Base-by-base conservation (phyloP, 176 grass and related monocot genomes). In the Oryza coarctata region DNA sequence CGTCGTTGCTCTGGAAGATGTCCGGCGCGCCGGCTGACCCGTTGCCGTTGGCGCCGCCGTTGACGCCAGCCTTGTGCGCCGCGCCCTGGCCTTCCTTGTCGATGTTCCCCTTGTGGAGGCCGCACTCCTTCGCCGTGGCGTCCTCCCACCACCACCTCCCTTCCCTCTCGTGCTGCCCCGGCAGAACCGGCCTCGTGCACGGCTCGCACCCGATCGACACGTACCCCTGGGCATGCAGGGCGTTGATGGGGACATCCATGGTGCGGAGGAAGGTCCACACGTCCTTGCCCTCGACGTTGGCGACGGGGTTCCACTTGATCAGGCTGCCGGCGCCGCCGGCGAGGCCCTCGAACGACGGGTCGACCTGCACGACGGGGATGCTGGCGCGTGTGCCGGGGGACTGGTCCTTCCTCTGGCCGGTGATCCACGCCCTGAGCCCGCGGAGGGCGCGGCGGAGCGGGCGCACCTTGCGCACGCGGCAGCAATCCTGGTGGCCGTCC, bases 141-240 rank as follows among this genome's bases (percentile, higher is more conserved):
- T 98, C 95, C 82, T 98, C 95, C 95, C 95, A 98, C 95, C 95
- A 98, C 95, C 95, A 98, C 71, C 95, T 81, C 27, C 95, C 92
- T 89, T 98, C 95, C 23, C 95, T 85, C 86, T 98, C 95, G 43
- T 98, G 95, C 65, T 94, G 95, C 65, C 95, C 90, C 2, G 95
- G 95, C 71, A 98, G 35, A 18, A 98, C 92, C 0, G 95, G 95
- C 49, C 95, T 94, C 26, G 95, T 98, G 92, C 95, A 98, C 12
- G 95, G 95, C 87, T 98, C 92, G 45, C 95, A 98, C 13, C 95
- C 95, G n/a, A 98, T 98, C 3, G 95, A 98, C 38, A 98, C 92
- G 62, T 93, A 94, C 0, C 92, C 95, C 92, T 94, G 70, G 29
- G 92, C 89, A 28, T 98, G 95, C 58, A 98, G 90, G 9, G 90